A percentile compares a stretch with the other conserved stretches of the same genome.
phyloP scores from a whole-genome alignment of 129 eudicot species.

The Pittosporum tobira region DNA sequence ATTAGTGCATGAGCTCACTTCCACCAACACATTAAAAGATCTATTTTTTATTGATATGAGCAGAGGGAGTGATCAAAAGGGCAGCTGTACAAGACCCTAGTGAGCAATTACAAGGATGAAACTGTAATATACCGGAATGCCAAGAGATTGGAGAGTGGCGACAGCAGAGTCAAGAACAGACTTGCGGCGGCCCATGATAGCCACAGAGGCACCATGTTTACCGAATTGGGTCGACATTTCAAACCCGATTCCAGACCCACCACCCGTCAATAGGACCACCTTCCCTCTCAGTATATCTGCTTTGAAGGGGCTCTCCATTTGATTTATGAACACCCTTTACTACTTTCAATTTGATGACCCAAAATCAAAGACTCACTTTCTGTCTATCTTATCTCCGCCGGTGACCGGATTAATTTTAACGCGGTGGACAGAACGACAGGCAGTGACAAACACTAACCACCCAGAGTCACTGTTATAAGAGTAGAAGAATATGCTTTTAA shows the following conservation, averaged over 20 bases:
- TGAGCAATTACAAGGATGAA: not conserved
- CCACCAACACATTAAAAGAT: not conserved
- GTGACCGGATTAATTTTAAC: too few relatives aligned
- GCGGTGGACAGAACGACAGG: too few relatives aligned
- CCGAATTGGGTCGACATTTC: slow-evolving; percentile 87
- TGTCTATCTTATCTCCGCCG: too few relatives aligned
- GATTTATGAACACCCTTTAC: not conserved
- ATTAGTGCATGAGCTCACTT: not conserved
- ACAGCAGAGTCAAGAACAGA: slow-evolving; percentile 61
- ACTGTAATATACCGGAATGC: slow-evolving; percentile 44
- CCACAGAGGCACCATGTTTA: slow-evolving; percentile 83
- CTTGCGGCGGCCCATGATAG: slow-evolving; percentile 86
- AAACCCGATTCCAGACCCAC: slow-evolving; percentile 89
- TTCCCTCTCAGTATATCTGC: slow-evolving; percentile 56
- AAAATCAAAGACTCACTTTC: too few relatives aligned
- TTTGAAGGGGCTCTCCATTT: slow-evolving; percentile 72
- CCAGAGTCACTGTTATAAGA: too few relatives aligned
- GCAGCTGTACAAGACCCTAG: not conserved
- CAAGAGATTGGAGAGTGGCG: slow-evolving; percentile 49
- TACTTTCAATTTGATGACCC: too few relatives aligned
- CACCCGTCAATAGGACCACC: slow-evolving; percentile 84
- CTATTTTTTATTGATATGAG: too few relatives aligned
- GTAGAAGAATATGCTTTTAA: too few relatives aligned
- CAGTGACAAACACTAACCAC: too few relatives aligned
- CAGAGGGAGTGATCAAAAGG: not conserved